Evolutionary conservation across 768 basidiomycete species (phyloP).

Genomic region (Tulasnella sp.): DNA sequence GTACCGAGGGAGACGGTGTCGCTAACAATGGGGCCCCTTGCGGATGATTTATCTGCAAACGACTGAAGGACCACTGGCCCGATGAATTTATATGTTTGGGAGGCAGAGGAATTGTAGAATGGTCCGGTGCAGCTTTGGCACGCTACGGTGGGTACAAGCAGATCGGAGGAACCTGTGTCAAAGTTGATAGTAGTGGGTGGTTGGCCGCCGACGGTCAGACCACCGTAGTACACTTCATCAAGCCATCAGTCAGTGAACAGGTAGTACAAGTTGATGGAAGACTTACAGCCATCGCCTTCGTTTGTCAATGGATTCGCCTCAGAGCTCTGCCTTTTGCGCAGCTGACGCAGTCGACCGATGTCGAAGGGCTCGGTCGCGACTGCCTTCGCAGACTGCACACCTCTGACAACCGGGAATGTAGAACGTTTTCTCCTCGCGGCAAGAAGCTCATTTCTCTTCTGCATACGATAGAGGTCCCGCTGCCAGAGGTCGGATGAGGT

Average conservation of each 20-base stretch:
- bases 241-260: neutral
- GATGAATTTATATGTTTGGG: too few relatives aligned
- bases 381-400: neutral
- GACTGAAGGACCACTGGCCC: neutral
- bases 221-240: neutral
- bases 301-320: neutral
- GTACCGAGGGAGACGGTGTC: neutral
- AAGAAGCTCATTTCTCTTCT: neutral
- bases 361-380: neutral
- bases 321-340: neutral
- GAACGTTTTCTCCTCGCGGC: neutral
- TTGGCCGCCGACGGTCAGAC: neutral
- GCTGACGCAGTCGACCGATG: neutral
- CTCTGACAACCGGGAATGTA: too few relatives aligned
- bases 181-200: slow-evolving; percentile 6
- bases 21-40: neutral
- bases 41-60: neutral
- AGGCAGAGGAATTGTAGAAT: neutral
- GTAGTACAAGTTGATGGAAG: neutral
- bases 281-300: neutral
- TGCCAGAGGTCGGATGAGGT: neutral
- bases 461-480: neutral
- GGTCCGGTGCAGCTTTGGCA: neutral
- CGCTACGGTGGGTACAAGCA: neutral
- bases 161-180: slow-evolving; percentile 14